Base-by-base conservation (phyloP, 1,284 basidiomycete species). In the Apiotrichum montevideense region DNA sequence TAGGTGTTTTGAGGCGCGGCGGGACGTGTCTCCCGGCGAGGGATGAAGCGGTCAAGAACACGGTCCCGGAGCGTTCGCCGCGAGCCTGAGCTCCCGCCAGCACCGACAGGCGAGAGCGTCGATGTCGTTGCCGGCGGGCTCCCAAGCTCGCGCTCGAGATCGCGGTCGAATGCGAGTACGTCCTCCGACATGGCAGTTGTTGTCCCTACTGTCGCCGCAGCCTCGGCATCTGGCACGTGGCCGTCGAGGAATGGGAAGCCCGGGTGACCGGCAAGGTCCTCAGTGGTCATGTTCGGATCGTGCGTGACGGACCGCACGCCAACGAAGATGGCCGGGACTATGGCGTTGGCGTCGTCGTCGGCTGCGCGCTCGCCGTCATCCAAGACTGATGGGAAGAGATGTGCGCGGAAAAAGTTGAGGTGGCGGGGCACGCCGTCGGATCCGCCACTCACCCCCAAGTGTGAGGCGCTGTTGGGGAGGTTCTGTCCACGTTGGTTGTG, bases 401-500 rank as follows among this genome's bases (percentile, higher is more conserved):
- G 73, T 6, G 72, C 73, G n/a, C 74, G 67, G 72, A 76, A 76
- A 55, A 76, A 75, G 63, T 75, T 76, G 52, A 76, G 66, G n/a
- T 67, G 63, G 11, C 71, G 63, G 0, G 72, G 68, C 6, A 55
- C 47, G 40, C 68, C 68, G 14, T 69, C 63, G 1, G 44, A 42
- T 10, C 68, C 69, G 6, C 66, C 68, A 0, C 62, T 58, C 14
- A 72, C 67, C 42, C 67, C 68, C 1, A 52, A 50, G 8, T 44
- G 47, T 4, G 39, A 46, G 2, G 39, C 35, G 15, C 52, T 49
- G 8, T 54, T 43, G 1, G 65, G 63, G 5, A 59, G 45, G 54
- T 66, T 70, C 56, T 73, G 72, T 1, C 67, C 67, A 0, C 58
- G 49, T 52, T 73, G 72, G 46, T 43, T 52, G 52, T 73, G 70